phyloP scores from a whole-genome alignment of 106 monocot species.

The Apostasia shenzhenica region DNA sequence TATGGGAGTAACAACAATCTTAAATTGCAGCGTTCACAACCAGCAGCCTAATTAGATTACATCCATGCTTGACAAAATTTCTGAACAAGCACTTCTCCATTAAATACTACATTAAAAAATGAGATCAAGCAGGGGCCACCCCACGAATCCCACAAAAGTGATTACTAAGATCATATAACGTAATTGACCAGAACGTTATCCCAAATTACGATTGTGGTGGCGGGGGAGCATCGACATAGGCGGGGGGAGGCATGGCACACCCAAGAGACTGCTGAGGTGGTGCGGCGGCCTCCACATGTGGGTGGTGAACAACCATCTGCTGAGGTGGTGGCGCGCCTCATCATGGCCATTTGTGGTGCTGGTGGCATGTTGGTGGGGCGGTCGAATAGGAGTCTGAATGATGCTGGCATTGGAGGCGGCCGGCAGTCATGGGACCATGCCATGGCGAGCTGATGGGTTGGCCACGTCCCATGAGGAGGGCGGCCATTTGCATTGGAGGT shows the following conservation, averaged over 20 bases:
- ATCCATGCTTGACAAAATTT: too few relatives aligned
- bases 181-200: too few relatives aligned
- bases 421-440: conserved; percentile 11
- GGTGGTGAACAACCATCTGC: conserved; percentile 15
- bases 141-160: too few relatives aligned
- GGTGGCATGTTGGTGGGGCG: conserved; percentile 39
- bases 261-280: conserved; percentile 34
- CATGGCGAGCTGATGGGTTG: conserved; percentile 39
- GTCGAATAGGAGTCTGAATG: conserved; percentile 34
- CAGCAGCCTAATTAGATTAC: too few relatives aligned
- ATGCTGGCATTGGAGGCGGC: conserved; percentile 23
- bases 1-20: too few relatives aligned
- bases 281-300: conserved; percentile 40
- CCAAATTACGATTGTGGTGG: too few relatives aligned
- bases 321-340: conserved; percentile 48
- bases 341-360: conserved; percentile 29
- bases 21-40: too few relatives aligned
- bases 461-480: conserved; percentile 49
- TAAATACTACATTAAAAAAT: too few relatives aligned
- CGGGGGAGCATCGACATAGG: conserved; percentile 34
- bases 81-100: too few relatives aligned
- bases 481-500: conserved; percentile 48
- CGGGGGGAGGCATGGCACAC: conserved; percentile 34
- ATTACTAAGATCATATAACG: too few relatives aligned
- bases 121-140: too few relatives aligned